These are phyloP conservation scores for Colletotrichum sp. DNA, from an alignment of 2,329 filamentous ascomycete genomes.

Conservation along the genomic window DNA sequence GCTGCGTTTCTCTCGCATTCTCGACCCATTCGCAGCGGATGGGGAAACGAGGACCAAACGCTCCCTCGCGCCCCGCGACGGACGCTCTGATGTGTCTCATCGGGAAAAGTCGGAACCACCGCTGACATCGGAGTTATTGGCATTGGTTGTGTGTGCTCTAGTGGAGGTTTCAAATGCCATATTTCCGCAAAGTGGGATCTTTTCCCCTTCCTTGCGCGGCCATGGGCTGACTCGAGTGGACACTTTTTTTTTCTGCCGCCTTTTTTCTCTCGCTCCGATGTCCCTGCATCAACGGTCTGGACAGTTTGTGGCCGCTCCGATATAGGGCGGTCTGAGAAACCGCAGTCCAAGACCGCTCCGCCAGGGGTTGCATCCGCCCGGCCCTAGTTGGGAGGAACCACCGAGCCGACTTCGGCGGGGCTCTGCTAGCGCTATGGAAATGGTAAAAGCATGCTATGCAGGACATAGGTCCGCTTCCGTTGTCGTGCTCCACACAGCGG, in stretches of 20 bases:
- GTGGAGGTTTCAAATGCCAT: constrained; percentile 20
- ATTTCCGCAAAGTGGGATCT: constrained; percentile 18
- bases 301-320: constrained; percentile 14
- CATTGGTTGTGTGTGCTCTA: constrained; percentile 9
- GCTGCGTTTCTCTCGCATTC: not conserved
- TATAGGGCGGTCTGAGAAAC: constrained; percentile 17
- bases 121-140: constrained; percentile 13
- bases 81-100: constrained; percentile 6
- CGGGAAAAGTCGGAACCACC: constrained; percentile 17
- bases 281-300: not conserved
- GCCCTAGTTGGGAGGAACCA: constrained; percentile 15
- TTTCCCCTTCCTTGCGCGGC: not conserved
- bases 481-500: not conserved
- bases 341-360: not conserved
- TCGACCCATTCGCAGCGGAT: not conserved
- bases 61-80: not conserved
- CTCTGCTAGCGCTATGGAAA: constrained; percentile 6
- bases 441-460: constrained; percentile 2
- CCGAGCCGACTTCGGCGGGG: constrained; percentile 21
- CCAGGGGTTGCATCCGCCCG: constrained; percentile 6
- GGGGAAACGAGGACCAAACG: constrained; percentile 5
- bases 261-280: not conserved
- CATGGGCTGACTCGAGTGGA: constrained; percentile 21
- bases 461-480: constrained; percentile 10
- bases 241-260: constrained; percentile 11